These are phyloP conservation scores for Gleditsia sinensis DNA, from an alignment of 306 rosid genomes.

Conservation along the genomic window DNA sequence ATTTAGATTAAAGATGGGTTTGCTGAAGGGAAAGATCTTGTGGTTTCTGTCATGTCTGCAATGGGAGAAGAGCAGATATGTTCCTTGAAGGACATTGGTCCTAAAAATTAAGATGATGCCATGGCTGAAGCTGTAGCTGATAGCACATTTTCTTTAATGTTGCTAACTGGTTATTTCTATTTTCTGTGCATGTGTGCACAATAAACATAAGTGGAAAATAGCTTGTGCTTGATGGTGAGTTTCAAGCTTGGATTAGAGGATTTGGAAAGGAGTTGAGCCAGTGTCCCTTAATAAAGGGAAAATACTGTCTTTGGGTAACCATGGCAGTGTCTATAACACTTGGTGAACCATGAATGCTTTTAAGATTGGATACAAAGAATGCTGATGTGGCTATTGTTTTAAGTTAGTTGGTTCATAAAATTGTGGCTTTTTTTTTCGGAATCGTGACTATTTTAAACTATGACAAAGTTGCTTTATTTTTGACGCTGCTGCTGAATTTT, in stretches of 20 bases:
- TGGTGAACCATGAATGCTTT: too few relatives aligned
- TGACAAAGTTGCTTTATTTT: too few relatives aligned
- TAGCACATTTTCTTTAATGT: constrained; percentile 22
- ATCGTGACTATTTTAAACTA: too few relatives aligned
- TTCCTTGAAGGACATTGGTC: constrained; percentile 80
- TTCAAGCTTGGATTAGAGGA: constrained; percentile 26
- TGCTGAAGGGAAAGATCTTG: constrained; percentile 80
- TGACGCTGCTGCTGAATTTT: too few relatives aligned
- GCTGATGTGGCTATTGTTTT: too few relatives aligned
- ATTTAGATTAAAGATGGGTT: constrained; percentile 71
- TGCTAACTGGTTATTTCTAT: constrained; percentile 34
- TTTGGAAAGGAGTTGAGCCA: background rate
- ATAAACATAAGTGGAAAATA: constrained; percentile 42
- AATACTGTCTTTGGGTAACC: background rate
- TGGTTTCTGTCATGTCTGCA: constrained; percentile 75
- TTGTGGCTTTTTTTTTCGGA: too few relatives aligned
- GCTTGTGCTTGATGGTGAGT: constrained; percentile 29
- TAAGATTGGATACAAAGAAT: too few relatives aligned
- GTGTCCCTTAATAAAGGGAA: background rate
- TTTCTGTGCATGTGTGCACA: constrained; percentile 41
- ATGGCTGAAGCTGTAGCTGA: constrained; percentile 45
- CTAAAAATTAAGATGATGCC: constrained; percentile 56
- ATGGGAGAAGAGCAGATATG: constrained; percentile 91
- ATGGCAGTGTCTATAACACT: too few relatives aligned
- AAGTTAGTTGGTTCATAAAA: too few relatives aligned